Percentiles rank a stretch among this genome's conserved stretches.
These are phyloP conservation scores for Musa itinerans DNA, from an alignment of 176 grass and related monocot genomes.

Conservation along the genomic window DNA sequence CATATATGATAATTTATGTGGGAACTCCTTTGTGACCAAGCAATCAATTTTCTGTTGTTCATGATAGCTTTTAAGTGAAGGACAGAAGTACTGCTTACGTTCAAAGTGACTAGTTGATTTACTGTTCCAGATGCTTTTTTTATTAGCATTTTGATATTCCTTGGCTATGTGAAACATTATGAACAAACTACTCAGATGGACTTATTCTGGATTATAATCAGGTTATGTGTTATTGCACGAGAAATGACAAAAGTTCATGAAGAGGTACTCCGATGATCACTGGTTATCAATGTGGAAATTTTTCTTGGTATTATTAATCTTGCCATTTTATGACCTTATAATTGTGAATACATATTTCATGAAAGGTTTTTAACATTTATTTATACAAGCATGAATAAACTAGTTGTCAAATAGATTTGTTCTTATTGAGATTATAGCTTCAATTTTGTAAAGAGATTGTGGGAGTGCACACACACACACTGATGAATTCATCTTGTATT, in stretches of 20 bases:
- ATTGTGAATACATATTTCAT: background rate
- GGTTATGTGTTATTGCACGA: conserved; percentile 89
- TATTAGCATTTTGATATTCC: background rate
- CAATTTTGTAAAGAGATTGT: background rate
- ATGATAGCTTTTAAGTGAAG: background rate
- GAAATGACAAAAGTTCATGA: conserved; percentile 99
- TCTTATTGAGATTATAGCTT: background rate
- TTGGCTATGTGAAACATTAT: background rate
- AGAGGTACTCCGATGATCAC: conserved; percentile 43
- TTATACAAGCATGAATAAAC: background rate
- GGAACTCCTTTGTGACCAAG: background rate
- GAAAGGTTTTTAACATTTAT: background rate
- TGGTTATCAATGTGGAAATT: background rate
- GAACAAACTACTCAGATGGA: background rate
- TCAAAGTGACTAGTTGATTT: background rate
- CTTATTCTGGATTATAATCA: conserved; percentile 14
- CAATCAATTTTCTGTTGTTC: background rate
- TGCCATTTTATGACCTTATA: background rate
- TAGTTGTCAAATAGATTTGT: background rate
- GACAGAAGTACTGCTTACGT: background rate
- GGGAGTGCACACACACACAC: no score
- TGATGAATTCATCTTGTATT: background rate
- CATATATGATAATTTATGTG: background rate
- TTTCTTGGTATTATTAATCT: background rate
- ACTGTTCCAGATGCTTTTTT: background rate